phyloP scores from a whole-genome alignment of 2,329 filamentous ascomycete genomes.

The Fusarium sp. region DNA sequence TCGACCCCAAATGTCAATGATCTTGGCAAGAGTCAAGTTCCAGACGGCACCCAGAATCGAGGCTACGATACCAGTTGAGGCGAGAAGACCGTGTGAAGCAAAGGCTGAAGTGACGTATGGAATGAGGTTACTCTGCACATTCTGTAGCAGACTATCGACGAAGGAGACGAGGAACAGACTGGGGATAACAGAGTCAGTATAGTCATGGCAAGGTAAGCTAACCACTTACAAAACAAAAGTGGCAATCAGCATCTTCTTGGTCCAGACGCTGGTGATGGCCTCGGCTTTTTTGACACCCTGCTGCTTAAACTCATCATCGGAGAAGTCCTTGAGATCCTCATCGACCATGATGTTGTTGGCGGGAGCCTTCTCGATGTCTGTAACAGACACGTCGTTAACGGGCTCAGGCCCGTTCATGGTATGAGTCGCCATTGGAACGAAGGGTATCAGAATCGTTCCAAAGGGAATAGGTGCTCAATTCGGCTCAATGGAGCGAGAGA shows the following conservation, averaged over 20 bases:
- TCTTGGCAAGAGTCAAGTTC: constrained; percentile 6
- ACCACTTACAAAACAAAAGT: constrained; percentile 45
- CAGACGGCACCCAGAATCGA: not conserved
- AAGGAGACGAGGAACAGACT: constrained; percentile 59
- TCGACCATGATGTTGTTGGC: constrained; percentile 4
- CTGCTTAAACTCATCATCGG: constrained; percentile 22
- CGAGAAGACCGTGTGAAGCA: constrained; percentile 61
- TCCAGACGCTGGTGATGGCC: constrained; percentile 52
- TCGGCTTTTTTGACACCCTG: constrained; percentile 45
- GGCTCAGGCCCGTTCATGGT: constrained; percentile 13
- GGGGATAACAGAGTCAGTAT: not conserved
- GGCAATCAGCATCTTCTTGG: constrained; percentile 47
- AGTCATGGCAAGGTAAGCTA: not conserved
- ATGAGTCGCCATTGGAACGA: constrained; percentile 14
- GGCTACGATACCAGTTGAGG: constrained; percentile 63
- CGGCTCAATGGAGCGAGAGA: not conserved
- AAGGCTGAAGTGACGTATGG: constrained; percentile 62
- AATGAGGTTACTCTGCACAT: constrained; percentile 46
- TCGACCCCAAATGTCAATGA: constrained; percentile 19
- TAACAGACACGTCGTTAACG: constrained; percentile 10
- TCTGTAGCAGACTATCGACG: constrained; percentile 55
- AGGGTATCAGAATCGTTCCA: not conserved
- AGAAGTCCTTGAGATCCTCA: not conserved
- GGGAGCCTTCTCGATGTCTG: constrained; percentile 21
- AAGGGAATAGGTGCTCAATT: not conserved